Percentiles rank a stretch among this genome's conserved stretches.
These are phyloP conservation scores for Cryptosporidium canis DNA, from an alignment of 169 alveolate species.

Conservation along the genomic window DNA sequence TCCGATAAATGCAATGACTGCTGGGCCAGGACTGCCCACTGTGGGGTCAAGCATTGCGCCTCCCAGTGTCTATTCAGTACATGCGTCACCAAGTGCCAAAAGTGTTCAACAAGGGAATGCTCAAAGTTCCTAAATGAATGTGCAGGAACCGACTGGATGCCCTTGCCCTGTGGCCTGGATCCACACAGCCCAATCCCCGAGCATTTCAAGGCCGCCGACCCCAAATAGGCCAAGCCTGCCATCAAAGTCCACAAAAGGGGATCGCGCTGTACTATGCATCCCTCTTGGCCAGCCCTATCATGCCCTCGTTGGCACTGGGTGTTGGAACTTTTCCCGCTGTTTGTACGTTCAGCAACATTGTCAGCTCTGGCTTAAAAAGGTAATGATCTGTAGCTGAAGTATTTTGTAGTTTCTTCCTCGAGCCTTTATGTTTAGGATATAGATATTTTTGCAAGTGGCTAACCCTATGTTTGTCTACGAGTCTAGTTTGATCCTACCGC, in stretches of 20 bases:
- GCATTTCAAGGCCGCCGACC: slow-evolving; percentile 13
- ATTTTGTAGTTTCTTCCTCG: no score
- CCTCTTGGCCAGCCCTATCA: background rate
- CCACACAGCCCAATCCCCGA: slow-evolving; percentile 67
- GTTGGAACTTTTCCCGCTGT: no score
- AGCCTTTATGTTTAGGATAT: no score
- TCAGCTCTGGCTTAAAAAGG: no score
- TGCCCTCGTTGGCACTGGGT: no score
- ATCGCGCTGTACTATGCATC: background rate
- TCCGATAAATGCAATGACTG: slow-evolving; percentile 36
- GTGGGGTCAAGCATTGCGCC: slow-evolving; percentile 63
- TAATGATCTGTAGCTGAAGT: no score
- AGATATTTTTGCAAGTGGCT: no score
- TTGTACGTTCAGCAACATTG: no score
- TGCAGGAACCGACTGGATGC: slow-evolving; percentile 71
- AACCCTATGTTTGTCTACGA: no score
- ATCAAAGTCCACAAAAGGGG: background rate
- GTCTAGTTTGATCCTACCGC: no score
- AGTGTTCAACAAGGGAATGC: slow-evolving; percentile 37
- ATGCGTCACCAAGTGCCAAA: slow-evolving; percentile 61
- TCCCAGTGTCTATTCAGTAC: slow-evolving; percentile 48
- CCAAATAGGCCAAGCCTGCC: background rate
- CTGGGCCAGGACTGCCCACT: slow-evolving; percentile 62
- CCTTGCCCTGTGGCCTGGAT: slow-evolving; percentile 50
- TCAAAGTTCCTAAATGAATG: slow-evolving; percentile 41